phyloP scores from a whole-genome alignment of 768 basidiomycete genomes.

The Kwoniella pini region DNA sequence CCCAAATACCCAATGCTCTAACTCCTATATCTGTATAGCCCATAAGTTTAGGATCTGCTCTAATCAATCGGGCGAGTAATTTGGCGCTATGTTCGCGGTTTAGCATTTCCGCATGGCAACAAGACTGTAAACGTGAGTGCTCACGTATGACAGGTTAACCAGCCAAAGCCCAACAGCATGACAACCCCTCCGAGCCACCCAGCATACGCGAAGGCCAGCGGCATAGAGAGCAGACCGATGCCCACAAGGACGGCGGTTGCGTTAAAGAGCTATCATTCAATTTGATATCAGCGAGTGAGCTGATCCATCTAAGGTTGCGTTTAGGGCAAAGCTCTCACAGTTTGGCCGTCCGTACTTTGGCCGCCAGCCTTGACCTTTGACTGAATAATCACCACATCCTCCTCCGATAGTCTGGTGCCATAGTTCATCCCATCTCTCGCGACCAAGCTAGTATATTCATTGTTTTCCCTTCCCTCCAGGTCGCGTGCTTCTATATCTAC shows the following conservation, averaged over 20 bases:
- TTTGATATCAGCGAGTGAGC: background rate
- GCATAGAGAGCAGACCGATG: slow-evolving; percentile 84
- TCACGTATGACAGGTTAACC: slow-evolving; percentile 84
- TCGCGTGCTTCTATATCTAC: background rate
- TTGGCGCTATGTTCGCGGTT: slow-evolving; percentile 67
- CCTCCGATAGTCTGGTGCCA: background rate
- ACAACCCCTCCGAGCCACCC: slow-evolving; percentile 81
- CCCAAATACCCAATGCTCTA: slow-evolving; percentile 79
- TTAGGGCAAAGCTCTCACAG: slow-evolving; percentile 26
- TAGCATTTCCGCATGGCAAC: background rate
- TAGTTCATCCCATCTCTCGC: too few relatives aligned
- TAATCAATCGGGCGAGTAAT: slow-evolving; percentile 74
- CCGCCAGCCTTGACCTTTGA: slow-evolving; percentile 22
- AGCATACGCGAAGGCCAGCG: slow-evolving; percentile 85
- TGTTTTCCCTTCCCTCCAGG: too few relatives aligned
- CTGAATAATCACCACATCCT: too few relatives aligned
- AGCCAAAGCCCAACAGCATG: slow-evolving; percentile 74
- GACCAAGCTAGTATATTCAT: too few relatives aligned
- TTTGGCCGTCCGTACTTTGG: slow-evolving; percentile 50
- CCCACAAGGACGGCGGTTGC: slow-evolving; percentile 81
- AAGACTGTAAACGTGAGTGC: slow-evolving; percentile 54
- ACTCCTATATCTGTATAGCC: slow-evolving; percentile 88
- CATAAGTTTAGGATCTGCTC: slow-evolving; percentile 66
- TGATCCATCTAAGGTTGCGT: too few relatives aligned
- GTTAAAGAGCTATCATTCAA: slow-evolving; percentile 92